Conservation (phyloP, 805 yeast genomes). For the Yamadazyma endophytica region DNA sequence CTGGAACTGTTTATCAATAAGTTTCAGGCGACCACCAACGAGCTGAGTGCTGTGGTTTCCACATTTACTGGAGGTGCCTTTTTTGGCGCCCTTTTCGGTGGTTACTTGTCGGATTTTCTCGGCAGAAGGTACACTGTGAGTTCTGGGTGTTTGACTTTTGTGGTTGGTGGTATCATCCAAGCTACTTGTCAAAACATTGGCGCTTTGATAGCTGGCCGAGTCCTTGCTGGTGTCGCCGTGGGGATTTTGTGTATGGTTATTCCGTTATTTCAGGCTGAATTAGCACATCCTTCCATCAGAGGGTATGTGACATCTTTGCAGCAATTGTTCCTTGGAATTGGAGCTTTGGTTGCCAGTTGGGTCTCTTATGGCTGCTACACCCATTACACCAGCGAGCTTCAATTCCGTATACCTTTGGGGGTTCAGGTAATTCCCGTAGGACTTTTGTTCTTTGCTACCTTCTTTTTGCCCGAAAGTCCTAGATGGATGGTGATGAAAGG, state of each 20-base stretch:
- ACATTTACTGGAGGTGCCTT: conserved; percentile 14
- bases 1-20: conserved; percentile 15
- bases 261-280: conserved; percentile 78
- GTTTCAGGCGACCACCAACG: conserved; percentile 11
- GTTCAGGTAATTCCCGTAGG: conserved; percentile 26
- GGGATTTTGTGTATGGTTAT: conserved; percentile 74
- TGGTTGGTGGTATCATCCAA: conserved; percentile 28
- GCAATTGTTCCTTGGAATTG: conserved; percentile 63
- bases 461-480: conserved; percentile 50
- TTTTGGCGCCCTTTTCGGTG: conserved; percentile 13
- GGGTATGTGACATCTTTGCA: conserved; percentile 67
- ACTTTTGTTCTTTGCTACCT: conserved; percentile 33
- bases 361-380: conserved; percentile 58
- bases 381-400: conserved; percentile 31
- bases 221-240: conserved; percentile 68
- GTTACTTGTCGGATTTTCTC: conserved; percentile 10
- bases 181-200: conserved; percentile 20
- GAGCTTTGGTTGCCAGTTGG: conserved; percentile 76
- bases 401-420: conserved; percentile 22
- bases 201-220: conserved; percentile 47
- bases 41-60: conserved; percentile 12
- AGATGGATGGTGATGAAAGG: conserved; percentile 51
- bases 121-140: conserved; percentile 33
- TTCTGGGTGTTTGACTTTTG: conserved; percentile 17
- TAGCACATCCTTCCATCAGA: conserved; percentile 57